Evolutionary conservation across 306 rosid genomes (phyloP), one percentile per base, ranked within the genome.

Genomic region (Vigna unguiculata): DNA sequence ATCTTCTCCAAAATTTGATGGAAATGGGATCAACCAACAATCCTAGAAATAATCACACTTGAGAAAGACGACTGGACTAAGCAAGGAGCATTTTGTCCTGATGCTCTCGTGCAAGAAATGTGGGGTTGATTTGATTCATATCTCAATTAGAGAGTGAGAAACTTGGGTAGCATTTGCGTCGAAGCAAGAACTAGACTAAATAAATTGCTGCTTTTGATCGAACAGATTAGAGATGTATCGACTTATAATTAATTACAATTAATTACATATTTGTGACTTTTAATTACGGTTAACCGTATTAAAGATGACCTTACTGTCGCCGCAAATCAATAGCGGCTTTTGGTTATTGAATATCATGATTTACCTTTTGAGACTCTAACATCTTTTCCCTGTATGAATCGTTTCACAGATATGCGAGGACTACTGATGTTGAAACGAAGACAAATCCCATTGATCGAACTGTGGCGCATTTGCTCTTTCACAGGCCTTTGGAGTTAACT

Each of bases 401-500:
- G 41, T 75, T 45, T 78, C 65, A 51, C 79, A 86, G 87, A 69
- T 76, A 77, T 77, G 52, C 82, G 30, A 78, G 82, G 74, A 75
- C 79, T 81, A 79, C 78, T 51, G 88, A 86, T 49, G 71, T 70
- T 25, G 97, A 90, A 84, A 86, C 90, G 34, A 85, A 89, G 88
- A 93, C 97, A 25, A 90, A 93, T 74, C 86, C 96, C 77, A 85
- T 90, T 13, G 96, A 93, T 82, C 84, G 97, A 74, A 86, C 84
- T 12, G 91, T 93, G 78, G 97, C 97, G 72, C 97, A 88, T 82
- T 81, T 93, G 78, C 97, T 93, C 83, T 93, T 93, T 75, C 87
- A 87, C 72, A 80, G 89, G 76, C 90, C 91, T 41, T 67, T 80
- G 67, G 91, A 88, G 73, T 74, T 74, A 16, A 73, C 85, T 3